Evolutionary conservation across 805 yeast species (phyloP).

Genomic region (Wickerhamomyces strasburgensis): DNA sequence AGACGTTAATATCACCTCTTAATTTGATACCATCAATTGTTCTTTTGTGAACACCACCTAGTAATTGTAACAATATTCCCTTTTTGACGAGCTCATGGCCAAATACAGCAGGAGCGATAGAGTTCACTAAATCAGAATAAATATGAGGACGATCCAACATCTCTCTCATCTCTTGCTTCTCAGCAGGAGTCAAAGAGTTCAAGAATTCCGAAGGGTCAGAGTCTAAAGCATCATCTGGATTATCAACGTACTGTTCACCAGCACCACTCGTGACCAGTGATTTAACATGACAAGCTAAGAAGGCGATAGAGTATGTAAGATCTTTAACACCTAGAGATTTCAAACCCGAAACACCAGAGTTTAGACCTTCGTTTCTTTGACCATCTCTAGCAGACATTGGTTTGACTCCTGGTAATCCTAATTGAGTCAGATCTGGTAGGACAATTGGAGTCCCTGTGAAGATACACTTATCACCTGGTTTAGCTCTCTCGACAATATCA

Average conservation of each 20-base stretch:
- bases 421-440: slow-evolving; percentile 88
- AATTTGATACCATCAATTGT: slow-evolving; percentile 92
- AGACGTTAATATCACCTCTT: slow-evolving; percentile 94
- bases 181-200: slow-evolving; percentile 72
- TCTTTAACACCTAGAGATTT: slow-evolving; percentile 86
- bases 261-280: slow-evolving; percentile 43
- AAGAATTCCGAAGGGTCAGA: slow-evolving; percentile 79
- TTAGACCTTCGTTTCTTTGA: slow-evolving; percentile 54
- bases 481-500: slow-evolving; percentile 90
- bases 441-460: slow-evolving; percentile 95
- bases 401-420: slow-evolving; percentile 92
- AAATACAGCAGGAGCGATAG: slow-evolving; percentile 93
- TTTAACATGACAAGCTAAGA: slow-evolving; percentile 84
- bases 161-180: slow-evolving; percentile 74
- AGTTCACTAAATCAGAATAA: slow-evolving; percentile 76
- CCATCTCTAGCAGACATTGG: slow-evolving; percentile 74
- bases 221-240: slow-evolving; percentile 37
- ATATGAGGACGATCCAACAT: slow-evolving; percentile 90
- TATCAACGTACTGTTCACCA: slow-evolving; percentile 34
- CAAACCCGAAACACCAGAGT: slow-evolving; percentile 85
- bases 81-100: slow-evolving; percentile 94
- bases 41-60: slow-evolving; percentile 93
- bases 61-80: slow-evolving; percentile 80
- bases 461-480: slow-evolving; percentile 93
- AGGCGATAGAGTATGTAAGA: slow-evolving; percentile 85